phyloP scores from a whole-genome alignment of 1,284 basidiomycete species.

The Xerocomus amazonicus region DNA sequence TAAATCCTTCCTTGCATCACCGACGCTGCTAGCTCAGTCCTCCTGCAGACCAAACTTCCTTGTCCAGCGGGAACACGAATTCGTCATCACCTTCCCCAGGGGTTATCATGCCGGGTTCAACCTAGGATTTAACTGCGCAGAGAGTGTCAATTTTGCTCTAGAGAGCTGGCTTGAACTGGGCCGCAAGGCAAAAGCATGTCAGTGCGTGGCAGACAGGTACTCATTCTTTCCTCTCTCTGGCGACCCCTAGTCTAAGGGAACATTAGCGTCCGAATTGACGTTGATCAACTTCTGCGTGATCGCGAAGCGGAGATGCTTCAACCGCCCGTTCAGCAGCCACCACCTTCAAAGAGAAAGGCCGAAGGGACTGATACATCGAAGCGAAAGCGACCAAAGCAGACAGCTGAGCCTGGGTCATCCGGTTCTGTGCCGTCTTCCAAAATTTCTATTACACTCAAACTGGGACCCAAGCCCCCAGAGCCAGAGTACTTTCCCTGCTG shows the following conservation, averaged over 20 bases:
- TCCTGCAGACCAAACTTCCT: slow-evolving; percentile 84
- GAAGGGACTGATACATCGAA: slow-evolving; percentile 26
- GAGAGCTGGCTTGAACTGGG: slow-evolving; percentile 94
- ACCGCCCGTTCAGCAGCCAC: slow-evolving; percentile 18
- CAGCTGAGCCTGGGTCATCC: slow-evolving; percentile 3
- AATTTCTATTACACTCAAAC: slow-evolving; percentile 52
- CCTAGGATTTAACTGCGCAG: slow-evolving; percentile 95
- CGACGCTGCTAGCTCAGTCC: slow-evolving; percentile 74
- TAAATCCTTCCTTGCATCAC: slow-evolving; percentile 95
- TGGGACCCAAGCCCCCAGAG: slow-evolving; percentile 57
- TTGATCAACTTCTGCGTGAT: slow-evolving; percentile 75
- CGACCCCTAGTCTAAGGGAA: slow-evolving; percentile 3
- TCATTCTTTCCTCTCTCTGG: background rate
- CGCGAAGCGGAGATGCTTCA: slow-evolving; percentile 46
- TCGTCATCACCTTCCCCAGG: slow-evolving; percentile 92
- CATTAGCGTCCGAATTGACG: slow-evolving; percentile 85
- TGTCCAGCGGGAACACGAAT: slow-evolving; percentile 90
- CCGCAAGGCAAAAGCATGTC: slow-evolving; percentile 75
- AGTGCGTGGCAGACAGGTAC: slow-evolving; percentile 82
- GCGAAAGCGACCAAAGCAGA: slow-evolving; percentile 35
- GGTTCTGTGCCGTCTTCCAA: slow-evolving; percentile 15
- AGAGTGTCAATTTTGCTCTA: slow-evolving; percentile 96
- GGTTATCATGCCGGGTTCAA: slow-evolving; percentile 99
- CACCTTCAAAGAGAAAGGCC: slow-evolving; percentile 39
- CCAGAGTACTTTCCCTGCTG: slow-evolving; percentile 69